Percentiles rank a stretch among this genome's conserved stretches.
Evolutionary conservation across 139 green algal species (phyloP).

Genomic region (Yamagishiella unicocca): DNA sequence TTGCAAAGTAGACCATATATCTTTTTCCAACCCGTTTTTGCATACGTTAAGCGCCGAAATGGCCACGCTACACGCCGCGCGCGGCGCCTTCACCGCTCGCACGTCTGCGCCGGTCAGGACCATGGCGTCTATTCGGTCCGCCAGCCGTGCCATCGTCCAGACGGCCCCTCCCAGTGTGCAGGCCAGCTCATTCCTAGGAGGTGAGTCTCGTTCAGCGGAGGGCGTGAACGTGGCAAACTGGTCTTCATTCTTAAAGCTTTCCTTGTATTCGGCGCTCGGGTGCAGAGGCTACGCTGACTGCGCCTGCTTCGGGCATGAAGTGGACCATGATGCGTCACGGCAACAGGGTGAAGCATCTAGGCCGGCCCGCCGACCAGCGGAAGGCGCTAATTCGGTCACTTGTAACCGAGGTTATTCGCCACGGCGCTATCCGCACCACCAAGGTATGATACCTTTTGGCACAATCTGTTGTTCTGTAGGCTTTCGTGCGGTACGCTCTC

Average conservation of each 20-base stretch:
- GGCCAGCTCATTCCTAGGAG: constrained; percentile 33
- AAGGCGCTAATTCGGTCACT: constrained; percentile 95
- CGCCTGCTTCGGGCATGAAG: constrained; percentile 59
- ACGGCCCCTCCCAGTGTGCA: neutral
- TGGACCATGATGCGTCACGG: constrained; percentile 94
- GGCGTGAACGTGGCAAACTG: neutral
- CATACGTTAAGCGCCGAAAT: constrained; percentile 5
- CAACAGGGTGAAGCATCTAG: constrained; percentile 84
- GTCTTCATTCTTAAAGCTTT: neutral
- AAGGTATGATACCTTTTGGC: constrained; percentile 63
- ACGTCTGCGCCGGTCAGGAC: constrained; percentile 3
- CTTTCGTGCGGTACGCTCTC: neutral
- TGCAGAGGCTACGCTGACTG: constrained; percentile 56
- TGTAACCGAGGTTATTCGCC: constrained; percentile 93
- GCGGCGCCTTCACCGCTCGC: constrained; percentile 11
- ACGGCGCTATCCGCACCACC: constrained; percentile 96
- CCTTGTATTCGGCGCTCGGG: neutral
- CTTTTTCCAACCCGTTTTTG: neutral
- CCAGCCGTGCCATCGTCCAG: neutral
- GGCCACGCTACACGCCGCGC: constrained; percentile 26
- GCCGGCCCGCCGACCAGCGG: constrained; percentile 95
- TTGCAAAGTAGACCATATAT: neutral
- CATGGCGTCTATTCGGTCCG: neutral
- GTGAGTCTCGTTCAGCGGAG: neutral
- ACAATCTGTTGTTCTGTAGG: neutral